Conservation (phyloP, 495 filamentous ascomycete genomes). For the Mycothermus thermophilus region DNA sequence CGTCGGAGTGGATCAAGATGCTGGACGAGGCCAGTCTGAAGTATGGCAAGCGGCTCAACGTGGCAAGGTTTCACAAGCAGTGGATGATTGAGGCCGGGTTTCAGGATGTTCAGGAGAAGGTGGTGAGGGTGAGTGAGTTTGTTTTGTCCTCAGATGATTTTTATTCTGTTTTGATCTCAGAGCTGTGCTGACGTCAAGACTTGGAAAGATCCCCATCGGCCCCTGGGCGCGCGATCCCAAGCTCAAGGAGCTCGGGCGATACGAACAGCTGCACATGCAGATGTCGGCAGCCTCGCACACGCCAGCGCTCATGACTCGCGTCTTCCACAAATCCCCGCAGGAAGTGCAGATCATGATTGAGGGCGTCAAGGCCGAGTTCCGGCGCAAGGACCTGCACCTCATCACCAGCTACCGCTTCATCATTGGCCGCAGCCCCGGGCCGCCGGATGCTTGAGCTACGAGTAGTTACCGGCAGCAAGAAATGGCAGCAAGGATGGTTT, state of each 20-base stretch:
- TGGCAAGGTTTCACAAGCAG: constrained; percentile 26
- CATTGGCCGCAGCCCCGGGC: constrained; percentile 8
- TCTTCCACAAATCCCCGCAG: constrained; percentile 2
- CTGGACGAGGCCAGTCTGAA: constrained; percentile 29
- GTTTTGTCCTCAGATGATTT: background rate
- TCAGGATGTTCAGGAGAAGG: constrained; percentile 22
- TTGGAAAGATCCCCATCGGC: constrained; percentile 31
- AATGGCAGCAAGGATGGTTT: too few species aligned
- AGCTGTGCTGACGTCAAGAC: constrained; percentile 7
- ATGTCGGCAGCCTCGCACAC: constrained; percentile 17
- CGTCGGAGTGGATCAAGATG: constrained; percentile 31
- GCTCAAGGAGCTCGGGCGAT: constrained; percentile 37
- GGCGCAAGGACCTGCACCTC: constrained; percentile 13
- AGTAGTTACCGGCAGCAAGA: too few species aligned
- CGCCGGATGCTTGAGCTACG: background rate
- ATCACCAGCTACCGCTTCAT: constrained; percentile 17
- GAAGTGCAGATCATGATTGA: constrained; percentile 14
- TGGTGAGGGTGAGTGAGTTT: constrained; percentile 20
- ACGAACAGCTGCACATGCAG: constrained; percentile 13
- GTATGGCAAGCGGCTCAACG: constrained; percentile 34
- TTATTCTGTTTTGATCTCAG: too few species aligned
- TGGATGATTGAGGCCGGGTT: constrained; percentile 29
- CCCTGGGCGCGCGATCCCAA: constrained; percentile 38
- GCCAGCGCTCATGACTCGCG: constrained; percentile 7
- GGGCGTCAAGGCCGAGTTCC: constrained; percentile 16